Conservation (phyloP, 805 yeast genomes). For the Maudiozyma barnettii region DNA sequence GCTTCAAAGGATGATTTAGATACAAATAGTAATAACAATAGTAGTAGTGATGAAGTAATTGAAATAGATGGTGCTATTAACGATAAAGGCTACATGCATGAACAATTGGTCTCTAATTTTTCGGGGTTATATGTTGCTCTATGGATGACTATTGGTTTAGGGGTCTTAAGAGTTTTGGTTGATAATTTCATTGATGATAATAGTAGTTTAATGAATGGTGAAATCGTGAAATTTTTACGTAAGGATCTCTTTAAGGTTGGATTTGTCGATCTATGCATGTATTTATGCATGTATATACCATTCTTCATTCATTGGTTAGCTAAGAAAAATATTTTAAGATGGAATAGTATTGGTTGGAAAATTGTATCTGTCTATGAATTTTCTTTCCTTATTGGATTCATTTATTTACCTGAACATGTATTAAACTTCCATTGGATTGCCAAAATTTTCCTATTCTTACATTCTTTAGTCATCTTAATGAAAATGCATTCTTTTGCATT, state of each 20-base stretch:
- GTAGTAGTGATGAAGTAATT: neutral
- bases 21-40: neutral
- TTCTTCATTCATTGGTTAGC: conserved; percentile 50
- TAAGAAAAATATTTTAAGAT: conserved; percentile 36
- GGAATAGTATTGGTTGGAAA: conserved; percentile 60
- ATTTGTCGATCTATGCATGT: conserved; percentile 66
- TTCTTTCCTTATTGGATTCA: conserved; percentile 41
- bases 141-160: conserved; percentile 59
- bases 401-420: conserved; percentile 44
- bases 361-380: conserved; percentile 52
- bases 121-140: conserved; percentile 74
- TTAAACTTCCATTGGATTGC: conserved; percentile 76
- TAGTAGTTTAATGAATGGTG: conserved; percentile 36
- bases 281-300: conserved; percentile 52
- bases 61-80: neutral
- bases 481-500: conserved; percentile 89
- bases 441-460: conserved; percentile 72
- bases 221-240: conserved; percentile 47
- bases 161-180: conserved; percentile 43
- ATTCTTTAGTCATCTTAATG: conserved; percentile 80
- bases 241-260: conserved; percentile 61
- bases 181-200: conserved; percentile 39
- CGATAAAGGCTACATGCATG: neutral
- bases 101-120: conserved; percentile 30
- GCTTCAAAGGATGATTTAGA: neutral